These are phyloP conservation scores for Grifola frondosa DNA, from an alignment of 1,284 basidiomycete species.

Conservation along the genomic window DNA sequence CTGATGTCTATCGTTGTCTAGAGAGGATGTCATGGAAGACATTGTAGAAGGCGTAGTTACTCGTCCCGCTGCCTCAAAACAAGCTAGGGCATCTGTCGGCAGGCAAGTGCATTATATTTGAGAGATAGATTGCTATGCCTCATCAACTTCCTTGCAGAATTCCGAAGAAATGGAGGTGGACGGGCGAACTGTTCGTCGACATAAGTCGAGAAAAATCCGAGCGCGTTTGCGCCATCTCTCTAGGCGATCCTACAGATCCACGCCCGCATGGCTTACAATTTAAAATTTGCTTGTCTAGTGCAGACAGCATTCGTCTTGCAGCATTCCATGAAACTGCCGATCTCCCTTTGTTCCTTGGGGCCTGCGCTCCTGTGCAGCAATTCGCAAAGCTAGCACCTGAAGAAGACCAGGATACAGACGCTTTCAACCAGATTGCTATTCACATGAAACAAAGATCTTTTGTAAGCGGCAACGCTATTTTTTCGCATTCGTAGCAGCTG, in stretches of 20 bases:
- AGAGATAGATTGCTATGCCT: not conserved
- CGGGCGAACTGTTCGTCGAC: constrained; percentile 34
- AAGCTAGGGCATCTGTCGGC: constrained; percentile 1
- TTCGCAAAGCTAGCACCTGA: constrained; percentile 46
- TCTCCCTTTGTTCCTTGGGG: constrained; percentile 44
- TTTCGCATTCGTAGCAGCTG: constrained; percentile 5
- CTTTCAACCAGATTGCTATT: constrained; percentile 41
- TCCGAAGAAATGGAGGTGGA: constrained; percentile 38
- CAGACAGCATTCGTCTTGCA: constrained; percentile 43
- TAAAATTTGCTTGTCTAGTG: constrained; percentile 38
- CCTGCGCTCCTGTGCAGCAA: constrained; percentile 51
- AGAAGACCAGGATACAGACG: constrained; percentile 38
- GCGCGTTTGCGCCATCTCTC: constrained; percentile 45
- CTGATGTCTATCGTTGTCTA: not conserved
- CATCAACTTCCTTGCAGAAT: constrained; percentile 4
- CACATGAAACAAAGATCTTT: constrained; percentile 40
- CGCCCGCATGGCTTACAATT: constrained; percentile 46
- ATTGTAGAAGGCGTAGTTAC: too few species aligned
- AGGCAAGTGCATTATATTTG: constrained; percentile 3
- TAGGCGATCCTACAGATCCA: constrained; percentile 46
- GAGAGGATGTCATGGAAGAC: constrained; percentile 9
- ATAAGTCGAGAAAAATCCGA: constrained; percentile 34
- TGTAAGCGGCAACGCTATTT: constrained; percentile 24
- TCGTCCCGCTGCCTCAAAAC: not conserved
- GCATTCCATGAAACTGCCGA: constrained; percentile 49